Evolutionary conservation across 495 filamentous ascomycete species (phyloP).

Genomic region (Penicillium lagena): DNA sequence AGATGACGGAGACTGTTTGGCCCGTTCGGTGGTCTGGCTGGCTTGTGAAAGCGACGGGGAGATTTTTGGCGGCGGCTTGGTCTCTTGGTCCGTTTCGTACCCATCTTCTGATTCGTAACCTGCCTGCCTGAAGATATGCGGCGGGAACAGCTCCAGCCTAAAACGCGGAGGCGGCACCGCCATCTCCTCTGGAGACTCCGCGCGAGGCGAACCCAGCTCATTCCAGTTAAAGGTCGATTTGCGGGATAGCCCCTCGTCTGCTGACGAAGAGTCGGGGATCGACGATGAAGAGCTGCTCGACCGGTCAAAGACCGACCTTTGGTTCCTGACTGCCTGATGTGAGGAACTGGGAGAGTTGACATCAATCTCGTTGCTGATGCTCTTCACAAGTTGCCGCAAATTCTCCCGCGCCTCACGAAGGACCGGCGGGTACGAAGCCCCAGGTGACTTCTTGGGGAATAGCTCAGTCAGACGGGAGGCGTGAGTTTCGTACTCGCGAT

Average conservation of each 20-base stretch:
- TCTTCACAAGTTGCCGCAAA: constrained; percentile 42
- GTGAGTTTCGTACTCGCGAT: constrained; percentile 64
- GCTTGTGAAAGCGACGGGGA: constrained; percentile 31
- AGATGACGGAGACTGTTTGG: constrained; percentile 18
- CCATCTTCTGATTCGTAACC: constrained; percentile 29
- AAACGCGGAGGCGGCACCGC: constrained; percentile 14
- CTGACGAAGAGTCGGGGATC: constrained; percentile 26
- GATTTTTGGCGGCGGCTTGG: constrained; percentile 7
- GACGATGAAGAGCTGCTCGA: constrained; percentile 58
- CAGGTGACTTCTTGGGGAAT: constrained; percentile 28
- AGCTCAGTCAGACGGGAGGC: constrained; percentile 46
- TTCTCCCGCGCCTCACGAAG: constrained; percentile 35
- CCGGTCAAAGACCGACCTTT: constrained; percentile 66
- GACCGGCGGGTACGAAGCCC: constrained; percentile 15
- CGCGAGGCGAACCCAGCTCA: constrained; percentile 19
- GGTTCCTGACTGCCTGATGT: constrained; percentile 39
- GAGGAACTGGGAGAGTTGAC: constrained; percentile 44
- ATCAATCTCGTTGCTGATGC: constrained; percentile 53
- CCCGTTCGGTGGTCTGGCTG: constrained; percentile 26
- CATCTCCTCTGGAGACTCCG: constrained; percentile 31
- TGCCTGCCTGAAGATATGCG: constrained; percentile 30
- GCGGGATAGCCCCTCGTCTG: constrained; percentile 28
- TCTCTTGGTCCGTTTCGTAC: constrained; percentile 40
- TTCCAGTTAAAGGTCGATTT: constrained; percentile 27
- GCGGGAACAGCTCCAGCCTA: constrained; percentile 28